Conservation (phyloP, 169 alveolate species). For the Eimeria sp. region DNA sequence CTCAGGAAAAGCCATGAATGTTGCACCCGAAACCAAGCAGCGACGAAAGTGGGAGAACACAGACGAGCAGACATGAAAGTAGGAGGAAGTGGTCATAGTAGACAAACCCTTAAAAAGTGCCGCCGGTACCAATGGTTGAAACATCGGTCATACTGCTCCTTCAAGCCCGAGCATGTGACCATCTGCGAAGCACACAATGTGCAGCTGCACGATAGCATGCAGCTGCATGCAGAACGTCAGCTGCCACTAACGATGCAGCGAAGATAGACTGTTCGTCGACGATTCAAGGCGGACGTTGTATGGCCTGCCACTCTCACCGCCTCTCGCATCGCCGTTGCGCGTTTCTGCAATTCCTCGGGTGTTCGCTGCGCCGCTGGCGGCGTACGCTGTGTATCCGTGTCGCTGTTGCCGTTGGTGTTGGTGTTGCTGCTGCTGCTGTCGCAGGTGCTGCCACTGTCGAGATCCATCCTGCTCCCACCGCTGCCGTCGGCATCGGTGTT, state of each 20-base stretch:
- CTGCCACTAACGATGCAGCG: neutral
- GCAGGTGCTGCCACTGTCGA: neutral
- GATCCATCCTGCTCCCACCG: neutral
- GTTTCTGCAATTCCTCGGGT: conserved; percentile 10
- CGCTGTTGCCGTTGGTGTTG: neutral
- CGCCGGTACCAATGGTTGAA: conserved; percentile 79
- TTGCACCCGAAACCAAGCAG: neutral
- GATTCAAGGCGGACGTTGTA: neutral
- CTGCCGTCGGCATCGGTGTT: neutral
- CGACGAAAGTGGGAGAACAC: neutral
- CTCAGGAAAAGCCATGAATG: too few relatives aligned
- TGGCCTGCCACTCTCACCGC: conserved; percentile 4
- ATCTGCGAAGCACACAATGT: conserved; percentile 10
- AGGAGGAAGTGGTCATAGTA: neutral
- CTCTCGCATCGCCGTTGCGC: conserved; percentile 54
- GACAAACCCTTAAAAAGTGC: conserved; percentile 52
- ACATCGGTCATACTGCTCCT: conserved; percentile 75
- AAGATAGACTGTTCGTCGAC: neutral
- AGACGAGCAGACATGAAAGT: neutral
- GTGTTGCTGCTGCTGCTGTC: neutral
- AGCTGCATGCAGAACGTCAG: neutral
- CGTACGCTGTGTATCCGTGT: neutral
- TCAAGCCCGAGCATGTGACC: conserved; percentile 57
- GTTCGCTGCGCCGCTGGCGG: conserved; percentile 39
- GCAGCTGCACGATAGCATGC: neutral